A percentile compares a stretch with the other conserved stretches of the same genome.
Conservation (phyloP, 768 basidiomycete genomes). For the Clavulina sp. region DNA sequence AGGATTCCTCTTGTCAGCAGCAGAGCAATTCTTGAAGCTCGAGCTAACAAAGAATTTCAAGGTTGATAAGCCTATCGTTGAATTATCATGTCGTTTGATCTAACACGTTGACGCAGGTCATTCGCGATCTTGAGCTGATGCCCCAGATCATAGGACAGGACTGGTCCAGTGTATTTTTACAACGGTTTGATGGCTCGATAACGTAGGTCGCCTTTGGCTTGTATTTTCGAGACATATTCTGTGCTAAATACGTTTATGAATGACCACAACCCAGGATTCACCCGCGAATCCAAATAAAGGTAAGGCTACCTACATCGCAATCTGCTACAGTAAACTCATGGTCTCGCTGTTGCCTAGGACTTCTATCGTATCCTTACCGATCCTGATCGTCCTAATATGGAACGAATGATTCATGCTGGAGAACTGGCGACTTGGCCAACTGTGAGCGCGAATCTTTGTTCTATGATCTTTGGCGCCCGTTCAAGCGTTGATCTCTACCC, state of each 20-base stretch:
- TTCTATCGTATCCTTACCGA: constrained; percentile 75
- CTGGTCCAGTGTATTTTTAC: constrained; percentile 93
- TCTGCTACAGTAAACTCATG: not conserved
- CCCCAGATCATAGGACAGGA: constrained; percentile 88
- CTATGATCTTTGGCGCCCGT: not conserved
- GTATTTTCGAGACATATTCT: not conserved
- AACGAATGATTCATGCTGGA: constrained; percentile 74
- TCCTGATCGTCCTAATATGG: constrained; percentile 62
- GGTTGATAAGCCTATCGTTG: constrained; percentile 18
- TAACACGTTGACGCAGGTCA: constrained; percentile 32
- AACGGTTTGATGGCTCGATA: constrained; percentile 76
- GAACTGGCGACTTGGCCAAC: constrained; percentile 94
- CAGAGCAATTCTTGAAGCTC: constrained; percentile 88
- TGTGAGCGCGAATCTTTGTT: constrained; percentile 24
- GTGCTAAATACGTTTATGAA: not conserved
- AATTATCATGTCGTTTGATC: constrained; percentile 3
- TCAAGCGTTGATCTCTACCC: not conserved
- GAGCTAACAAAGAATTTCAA: constrained; percentile 96
- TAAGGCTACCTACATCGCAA: constrained; percentile 18
- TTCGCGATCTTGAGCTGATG: constrained; percentile 87
- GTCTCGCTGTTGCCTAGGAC: constrained; percentile 31
- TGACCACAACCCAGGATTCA: constrained; percentile 56
- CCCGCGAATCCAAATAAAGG: constrained; percentile 67
- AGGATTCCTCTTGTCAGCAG: constrained; percentile 79
- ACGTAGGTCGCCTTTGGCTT: constrained; percentile 38